Evolutionary conservation across 2,329 filamentous ascomycete species (phyloP).

Genomic region (Ophiostoma ulmi): DNA sequence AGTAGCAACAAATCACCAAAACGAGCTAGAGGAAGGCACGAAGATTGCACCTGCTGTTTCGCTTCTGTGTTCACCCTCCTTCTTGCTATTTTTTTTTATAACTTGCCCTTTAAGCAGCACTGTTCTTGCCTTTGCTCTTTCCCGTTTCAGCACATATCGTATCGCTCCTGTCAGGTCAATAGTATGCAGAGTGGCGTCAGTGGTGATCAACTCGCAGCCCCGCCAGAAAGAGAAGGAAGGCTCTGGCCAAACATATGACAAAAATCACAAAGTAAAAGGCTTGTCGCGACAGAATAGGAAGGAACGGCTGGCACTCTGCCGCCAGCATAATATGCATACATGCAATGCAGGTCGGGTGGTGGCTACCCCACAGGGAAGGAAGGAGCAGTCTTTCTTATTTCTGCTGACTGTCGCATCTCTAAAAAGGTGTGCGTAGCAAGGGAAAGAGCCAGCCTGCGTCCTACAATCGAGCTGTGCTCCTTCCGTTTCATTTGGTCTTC

Average conservation of each 20-base stretch:
- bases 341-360: conserved; percentile 3
- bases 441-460: background rate
- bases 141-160: background rate
- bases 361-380: conserved; percentile 22
- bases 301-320: conserved; percentile 16
- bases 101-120: too few relatives aligned
- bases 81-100: background rate
- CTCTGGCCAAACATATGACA: conserved; percentile 7
- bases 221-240: conserved; percentile 16
- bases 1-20: background rate
- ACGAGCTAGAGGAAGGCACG: background rate
- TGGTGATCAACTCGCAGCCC: conserved; percentile 1
- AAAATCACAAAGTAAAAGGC: background rate
- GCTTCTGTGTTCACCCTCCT: conserved; percentile 4
- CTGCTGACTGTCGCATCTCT: background rate
- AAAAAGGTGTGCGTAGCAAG: conserved; percentile 1
- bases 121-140: conserved; percentile 10
- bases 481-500: background rate
- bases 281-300: conserved; percentile 19
- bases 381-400: conserved; percentile 10
- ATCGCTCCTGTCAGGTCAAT: background rate
- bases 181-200: background rate
- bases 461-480: background rate
- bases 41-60: background rate
- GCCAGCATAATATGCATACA: conserved; percentile 10